Evolutionary conservation across 225 moss, liverwort and hornwort species (phyloP), one percentile per base, ranked within the genome.

Genomic region (Neckera pumila): DNA sequence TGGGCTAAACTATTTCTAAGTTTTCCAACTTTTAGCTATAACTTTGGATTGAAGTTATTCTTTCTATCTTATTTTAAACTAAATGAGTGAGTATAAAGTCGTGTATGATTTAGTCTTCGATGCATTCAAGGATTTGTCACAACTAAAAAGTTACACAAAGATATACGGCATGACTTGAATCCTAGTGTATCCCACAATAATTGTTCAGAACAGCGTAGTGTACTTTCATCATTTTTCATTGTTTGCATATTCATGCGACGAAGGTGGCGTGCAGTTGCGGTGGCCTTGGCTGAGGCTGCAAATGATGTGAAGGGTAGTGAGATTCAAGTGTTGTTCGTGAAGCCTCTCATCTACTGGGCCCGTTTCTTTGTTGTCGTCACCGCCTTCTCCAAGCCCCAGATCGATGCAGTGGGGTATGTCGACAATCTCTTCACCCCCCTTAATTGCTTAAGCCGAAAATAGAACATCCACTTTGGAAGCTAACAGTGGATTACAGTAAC

Each of bases 291-390:
- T 53, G 96, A 95, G 86, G 95, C 95, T 78, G 98, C 98, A 53
- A 95, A 97, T 93, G 97, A 96, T 36, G 95, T 95, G 65, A 98
- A 98, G 91, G 98, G 93, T 33, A 94, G 94, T 81, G 98, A 96
- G 84, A 96, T 98, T 87, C 95, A 90, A 89, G 96, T 96, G 65
- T 88, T 98, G 63, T 98, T 92, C 87, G 98, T 97, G 73, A 98
- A 96, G 92, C 95, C 96, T 62, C 91, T 98, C 66, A 96, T 98
- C 80, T 98, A 98, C 65, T 97, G 96, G 98, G 95, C 98, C 81
- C 94, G 98, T 58, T 98, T 96, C 91, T 97, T 98, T 84, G 95
- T 98, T 72, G 91, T 98, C 36, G 96, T 94, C 58, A 98, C 97
- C 23, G 96, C 96, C 83, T 98, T 95, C 83, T 98, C 96, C 12